A percentile compares a stretch with the other conserved stretches of the same genome.
Conservation (phyloP, 306 rosid genomes). For the Oemleria cerasiformis region DNA sequence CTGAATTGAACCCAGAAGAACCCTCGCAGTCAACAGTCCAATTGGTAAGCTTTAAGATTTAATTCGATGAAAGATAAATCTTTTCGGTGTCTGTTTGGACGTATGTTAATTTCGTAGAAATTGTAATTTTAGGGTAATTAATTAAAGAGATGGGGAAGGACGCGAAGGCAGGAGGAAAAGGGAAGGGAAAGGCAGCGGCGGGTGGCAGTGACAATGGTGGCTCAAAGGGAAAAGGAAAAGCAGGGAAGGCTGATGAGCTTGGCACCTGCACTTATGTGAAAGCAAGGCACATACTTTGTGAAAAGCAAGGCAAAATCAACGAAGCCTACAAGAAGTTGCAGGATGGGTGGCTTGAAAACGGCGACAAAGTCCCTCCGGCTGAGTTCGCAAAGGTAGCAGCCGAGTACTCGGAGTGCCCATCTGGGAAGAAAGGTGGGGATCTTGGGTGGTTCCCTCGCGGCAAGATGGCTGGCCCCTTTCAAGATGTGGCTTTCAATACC, state of each 20-base stretch:
- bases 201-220: slow-evolving; percentile 66
- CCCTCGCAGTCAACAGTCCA: background rate
- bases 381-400: slow-evolving; percentile 72
- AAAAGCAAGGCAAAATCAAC: slow-evolving; percentile 94
- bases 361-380: slow-evolving; percentile 92
- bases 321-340: slow-evolving; percentile 95
- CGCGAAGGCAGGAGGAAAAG: slow-evolving; percentile 63
- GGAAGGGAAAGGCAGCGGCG: slow-evolving; percentile 81
- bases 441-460: slow-evolving; percentile 99
- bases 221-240: slow-evolving; percentile 86
- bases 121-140: background rate
- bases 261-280: slow-evolving; percentile 98
- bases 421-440: slow-evolving; percentile 98
- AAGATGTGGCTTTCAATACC: slow-evolving; percentile 89
- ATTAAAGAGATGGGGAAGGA: slow-evolving; percentile 74
- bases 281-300: slow-evolving; percentile 89
- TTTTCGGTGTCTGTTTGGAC: background rate
- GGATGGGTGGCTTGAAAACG: slow-evolving; percentile 91
- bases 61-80: background rate
- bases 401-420: slow-evolving; percentile 85
- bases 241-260: slow-evolving; percentile 79
- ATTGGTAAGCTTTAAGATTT: slow-evolving; percentile 4
- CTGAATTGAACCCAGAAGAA: background rate
- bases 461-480: slow-evolving; percentile 98
- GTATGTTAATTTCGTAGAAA: background rate